Conservation (phyloP, 2,329 filamentous ascomycete genomes). For the Trichoderma gracile region DNA sequence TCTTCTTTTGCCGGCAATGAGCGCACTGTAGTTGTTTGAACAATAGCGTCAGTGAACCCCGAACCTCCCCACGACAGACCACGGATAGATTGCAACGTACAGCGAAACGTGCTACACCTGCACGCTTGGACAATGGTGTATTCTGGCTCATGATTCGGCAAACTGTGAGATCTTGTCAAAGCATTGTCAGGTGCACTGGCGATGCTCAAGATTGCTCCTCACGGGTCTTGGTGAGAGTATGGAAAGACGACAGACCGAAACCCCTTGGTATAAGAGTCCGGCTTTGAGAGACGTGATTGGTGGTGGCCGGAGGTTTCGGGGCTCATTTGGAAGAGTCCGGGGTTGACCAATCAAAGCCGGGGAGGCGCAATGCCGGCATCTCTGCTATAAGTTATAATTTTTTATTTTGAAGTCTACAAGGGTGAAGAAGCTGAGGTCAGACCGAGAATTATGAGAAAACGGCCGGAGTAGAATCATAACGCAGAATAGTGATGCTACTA, state of each 20-base stretch:
- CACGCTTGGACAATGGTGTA: background rate
- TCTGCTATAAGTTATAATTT: no score
- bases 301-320: background rate
- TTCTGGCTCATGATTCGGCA: background rate
- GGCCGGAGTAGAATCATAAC: no score
- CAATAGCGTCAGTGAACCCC: background rate
- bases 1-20: constrained; percentile 15
- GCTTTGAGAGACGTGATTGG: background rate
- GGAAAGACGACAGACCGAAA: background rate
- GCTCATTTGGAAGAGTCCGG: no score
- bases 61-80: background rate
- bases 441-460: no score
- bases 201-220: background rate
- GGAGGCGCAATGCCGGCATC: no score
- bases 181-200: background rate
- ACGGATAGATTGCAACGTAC: background rate
- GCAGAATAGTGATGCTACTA: no score
- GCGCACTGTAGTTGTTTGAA: background rate
- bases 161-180: background rate
- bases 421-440: no score
- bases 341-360: no score
- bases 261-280: background rate
- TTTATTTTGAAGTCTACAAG: no score
- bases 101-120: constrained; percentile 8
- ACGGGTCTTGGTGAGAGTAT: background rate